Percentiles rank a stretch among this genome's conserved stretches.
These are phyloP conservation scores for Trifolium dubium DNA, from an alignment of 306 rosid genomes.

Conservation along the genomic window DNA sequence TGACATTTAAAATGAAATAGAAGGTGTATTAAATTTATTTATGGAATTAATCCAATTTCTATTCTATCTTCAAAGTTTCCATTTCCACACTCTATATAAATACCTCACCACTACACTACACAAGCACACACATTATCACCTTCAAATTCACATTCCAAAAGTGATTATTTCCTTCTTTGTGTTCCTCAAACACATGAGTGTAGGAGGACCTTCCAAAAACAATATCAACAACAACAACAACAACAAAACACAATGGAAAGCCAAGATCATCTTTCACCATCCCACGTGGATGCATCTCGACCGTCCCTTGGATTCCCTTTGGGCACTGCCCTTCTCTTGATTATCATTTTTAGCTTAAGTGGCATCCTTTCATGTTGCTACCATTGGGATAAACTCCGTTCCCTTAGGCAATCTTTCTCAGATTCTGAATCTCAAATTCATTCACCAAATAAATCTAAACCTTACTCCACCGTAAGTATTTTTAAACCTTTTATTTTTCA, in stretches of 20 bases:
- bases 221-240: too few species aligned
- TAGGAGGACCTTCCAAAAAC: slow-evolving; percentile 1
- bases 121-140: not conserved
- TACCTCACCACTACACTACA: not conserved
- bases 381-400: slow-evolving; percentile 93
- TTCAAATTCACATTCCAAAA: not conserved
- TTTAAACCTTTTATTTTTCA: not conserved
- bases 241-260: slow-evolving; percentile 56
- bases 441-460: slow-evolving; percentile 55
- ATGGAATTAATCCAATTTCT: not conserved
- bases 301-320: slow-evolving; percentile 95
- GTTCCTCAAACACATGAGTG: slow-evolving; percentile 52
- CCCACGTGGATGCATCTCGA: slow-evolving; percentile 79
- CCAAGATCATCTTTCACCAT: slow-evolving; percentile 70
- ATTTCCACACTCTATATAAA: slow-evolving; percentile 13
- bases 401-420: slow-evolving; percentile 64
- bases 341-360: slow-evolving; percentile 85
- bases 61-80: slow-evolving; percentile 23
- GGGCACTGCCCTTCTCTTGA: slow-evolving; percentile 89
- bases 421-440: slow-evolving; percentile 37
- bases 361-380: slow-evolving; percentile 97
- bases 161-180: not conserved
- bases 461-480: slow-evolving; percentile 46
- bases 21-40: too few species aligned
- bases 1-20: too few species aligned